Evolutionary conservation across 768 basidiomycete species (phyloP).

Genomic region (Hysterangium stoloniferum): DNA sequence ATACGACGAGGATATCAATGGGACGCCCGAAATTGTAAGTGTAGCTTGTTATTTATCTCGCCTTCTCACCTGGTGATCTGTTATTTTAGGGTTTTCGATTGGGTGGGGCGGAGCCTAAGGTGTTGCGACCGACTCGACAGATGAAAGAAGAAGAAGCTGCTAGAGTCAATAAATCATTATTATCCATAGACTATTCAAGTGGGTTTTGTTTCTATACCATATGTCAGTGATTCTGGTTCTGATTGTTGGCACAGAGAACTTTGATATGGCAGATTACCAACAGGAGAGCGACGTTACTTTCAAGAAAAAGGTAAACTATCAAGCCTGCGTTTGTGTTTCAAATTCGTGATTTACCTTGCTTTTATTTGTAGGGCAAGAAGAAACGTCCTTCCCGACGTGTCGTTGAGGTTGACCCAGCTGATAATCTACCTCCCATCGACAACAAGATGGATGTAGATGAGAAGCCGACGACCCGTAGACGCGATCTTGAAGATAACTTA

Average conservation of each 20-base stretch:
- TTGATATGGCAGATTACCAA: conserved; percentile 80
- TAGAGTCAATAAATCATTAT: conserved; percentile 60
- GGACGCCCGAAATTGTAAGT: conserved; percentile 58
- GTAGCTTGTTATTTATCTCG: conserved; percentile 10
- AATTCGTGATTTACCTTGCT: not conserved
- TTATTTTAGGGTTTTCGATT: conserved; percentile 75
- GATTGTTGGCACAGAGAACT: conserved; percentile 51
- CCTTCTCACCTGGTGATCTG: not conserved
- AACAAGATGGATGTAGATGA: conserved; percentile 71
- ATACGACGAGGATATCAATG: conserved; percentile 88
- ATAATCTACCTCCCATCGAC: conserved; percentile 24
- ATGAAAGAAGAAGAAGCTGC: conserved; percentile 46
- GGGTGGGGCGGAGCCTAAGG: conserved; percentile 48
- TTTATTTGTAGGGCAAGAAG: conserved; percentile 73
- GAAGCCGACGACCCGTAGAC: conserved; percentile 57
- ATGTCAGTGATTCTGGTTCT: conserved; percentile 18
- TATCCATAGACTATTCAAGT: conserved; percentile 7
- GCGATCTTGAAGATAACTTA: conserved; percentile 81
- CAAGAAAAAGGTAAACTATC: conserved; percentile 81
- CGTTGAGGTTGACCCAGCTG: conserved; percentile 37
- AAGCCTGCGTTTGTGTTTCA: not conserved
- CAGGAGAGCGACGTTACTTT: conserved; percentile 90
- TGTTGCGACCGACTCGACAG: conserved; percentile 30
- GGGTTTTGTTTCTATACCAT: not conserved
- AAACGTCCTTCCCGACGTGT: conserved; percentile 70